A percentile compares a stretch with the other conserved stretches of the same genome.
phyloP scores from a whole-genome alignment of 352 stramenopile species.

The Phytophthora crassamura region DNA sequence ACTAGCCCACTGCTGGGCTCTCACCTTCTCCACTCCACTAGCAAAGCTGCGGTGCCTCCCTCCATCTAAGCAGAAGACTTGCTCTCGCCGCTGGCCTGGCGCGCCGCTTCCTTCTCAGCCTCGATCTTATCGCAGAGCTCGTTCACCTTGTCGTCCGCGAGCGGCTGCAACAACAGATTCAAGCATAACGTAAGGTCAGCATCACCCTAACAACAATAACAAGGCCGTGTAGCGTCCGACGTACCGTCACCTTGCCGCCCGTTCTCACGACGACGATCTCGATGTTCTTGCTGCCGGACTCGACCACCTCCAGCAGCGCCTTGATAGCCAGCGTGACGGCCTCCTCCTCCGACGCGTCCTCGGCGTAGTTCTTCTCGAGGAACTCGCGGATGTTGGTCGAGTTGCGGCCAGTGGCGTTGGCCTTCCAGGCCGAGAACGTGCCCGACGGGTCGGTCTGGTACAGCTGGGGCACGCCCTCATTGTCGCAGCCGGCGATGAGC shows the following conservation, averaged over 20 bases:
- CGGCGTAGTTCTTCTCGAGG: conserved; percentile 98
- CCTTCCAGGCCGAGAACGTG: conserved; percentile 98
- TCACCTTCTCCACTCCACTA: conserved; percentile 10
- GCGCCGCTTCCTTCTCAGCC: conserved; percentile 85
- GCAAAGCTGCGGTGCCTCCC: conserved; percentile 17
- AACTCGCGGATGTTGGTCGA: conserved; percentile 98
- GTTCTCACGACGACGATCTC: conserved; percentile 95
- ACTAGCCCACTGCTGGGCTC: conserved; percentile 1
- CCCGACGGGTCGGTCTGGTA: conserved; percentile 99
- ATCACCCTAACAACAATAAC: background rate
- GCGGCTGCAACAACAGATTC: conserved; percentile 40
- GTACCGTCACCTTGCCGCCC: conserved; percentile 74
- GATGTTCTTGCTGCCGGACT: conserved; percentile 99
- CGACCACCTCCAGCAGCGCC: conserved; percentile 98
- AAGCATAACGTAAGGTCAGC: conserved; percentile 4
- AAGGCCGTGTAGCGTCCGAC: conserved; percentile 10
- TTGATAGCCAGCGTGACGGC: conserved; percentile 94
- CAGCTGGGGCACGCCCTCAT: conserved; percentile 92
- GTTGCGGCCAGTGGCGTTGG: conserved; percentile 98
- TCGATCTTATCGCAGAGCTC: conserved; percentile 83
- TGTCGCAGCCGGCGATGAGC: conserved; percentile 96
- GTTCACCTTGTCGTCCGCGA: conserved; percentile 83
- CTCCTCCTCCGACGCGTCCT: conserved; percentile 92
- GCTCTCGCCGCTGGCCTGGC: conserved; percentile 71
- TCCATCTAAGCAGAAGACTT: conserved; percentile 69